Evolutionary conservation across 1,284 basidiomycete genomes (phyloP).

Genomic region (Chalciporus sp.): DNA sequence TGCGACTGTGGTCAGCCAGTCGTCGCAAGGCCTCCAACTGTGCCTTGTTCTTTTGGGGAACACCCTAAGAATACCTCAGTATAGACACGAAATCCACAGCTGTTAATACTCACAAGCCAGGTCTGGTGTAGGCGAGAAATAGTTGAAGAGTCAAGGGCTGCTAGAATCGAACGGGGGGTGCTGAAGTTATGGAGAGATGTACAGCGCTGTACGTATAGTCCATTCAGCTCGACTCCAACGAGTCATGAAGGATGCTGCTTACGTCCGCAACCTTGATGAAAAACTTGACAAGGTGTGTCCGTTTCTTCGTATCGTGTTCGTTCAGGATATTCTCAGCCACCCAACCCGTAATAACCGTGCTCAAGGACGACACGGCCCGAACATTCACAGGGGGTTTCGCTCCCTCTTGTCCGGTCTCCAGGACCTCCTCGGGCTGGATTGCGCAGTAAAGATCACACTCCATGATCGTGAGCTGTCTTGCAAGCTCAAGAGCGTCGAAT

Average conservation of each 20-base stretch:
- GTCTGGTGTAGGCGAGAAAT: slow-evolving; percentile 90
- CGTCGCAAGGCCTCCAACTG: slow-evolving; percentile 83
- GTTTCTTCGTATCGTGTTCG: slow-evolving; percentile 88
- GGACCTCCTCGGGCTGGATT: slow-evolving; percentile 86
- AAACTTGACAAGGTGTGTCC: slow-evolving; percentile 86
- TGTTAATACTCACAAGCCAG: slow-evolving; percentile 70
- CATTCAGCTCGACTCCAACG: slow-evolving; percentile 31
- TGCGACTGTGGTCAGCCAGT: slow-evolving; percentile 87
- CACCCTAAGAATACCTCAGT: slow-evolving; percentile 53
- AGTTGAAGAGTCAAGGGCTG: slow-evolving; percentile 93
- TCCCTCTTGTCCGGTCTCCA: slow-evolving; percentile 78
- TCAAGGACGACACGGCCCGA: slow-evolving; percentile 84
- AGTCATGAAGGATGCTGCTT: slow-evolving; percentile 46
- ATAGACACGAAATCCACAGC: neutral
- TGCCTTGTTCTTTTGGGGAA: slow-evolving; percentile 82
- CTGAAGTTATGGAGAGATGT: slow-evolving; percentile 87
- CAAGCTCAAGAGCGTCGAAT: slow-evolving; percentile 91
- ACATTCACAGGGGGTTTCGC: slow-evolving; percentile 68
- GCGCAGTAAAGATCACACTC: slow-evolving; percentile 87
- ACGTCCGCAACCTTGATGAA: slow-evolving; percentile 97
- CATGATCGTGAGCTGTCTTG: slow-evolving; percentile 94
- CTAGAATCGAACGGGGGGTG: slow-evolving; percentile 90
- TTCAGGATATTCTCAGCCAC: slow-evolving; percentile 91
- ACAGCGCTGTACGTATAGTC: slow-evolving; percentile 67
- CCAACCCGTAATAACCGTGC: slow-evolving; percentile 94